These are phyloP conservation scores for Sporothrix pseudoabietina DNA, from an alignment of 2,329 filamentous ascomycete genomes.

Conservation along the genomic window DNA sequence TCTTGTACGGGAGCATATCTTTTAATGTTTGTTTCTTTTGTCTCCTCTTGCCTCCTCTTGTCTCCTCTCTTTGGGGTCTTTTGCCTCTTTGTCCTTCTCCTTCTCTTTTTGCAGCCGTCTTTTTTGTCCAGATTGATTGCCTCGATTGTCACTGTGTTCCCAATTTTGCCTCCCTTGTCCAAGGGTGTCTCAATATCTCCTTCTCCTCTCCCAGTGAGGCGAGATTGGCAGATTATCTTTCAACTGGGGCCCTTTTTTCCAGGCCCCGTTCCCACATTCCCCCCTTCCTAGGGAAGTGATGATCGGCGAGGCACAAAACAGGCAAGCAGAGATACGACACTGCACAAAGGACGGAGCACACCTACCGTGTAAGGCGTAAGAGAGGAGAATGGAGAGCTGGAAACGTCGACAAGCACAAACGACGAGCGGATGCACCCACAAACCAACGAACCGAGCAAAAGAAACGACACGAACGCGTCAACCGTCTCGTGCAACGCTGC, in stretches of 20 bases:
- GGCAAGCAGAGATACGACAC: not conserved
- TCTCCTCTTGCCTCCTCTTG: not conserved
- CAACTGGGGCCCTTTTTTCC: not conserved
- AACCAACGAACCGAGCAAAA: too few species aligned
- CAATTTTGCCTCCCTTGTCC: not conserved
- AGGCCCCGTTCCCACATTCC: slow-evolving; percentile 12
- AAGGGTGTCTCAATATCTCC: not conserved
- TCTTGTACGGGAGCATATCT: not conserved
- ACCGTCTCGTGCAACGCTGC: not conserved
- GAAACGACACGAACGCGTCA: too few species aligned
- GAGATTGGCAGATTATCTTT: slow-evolving; percentile 7
- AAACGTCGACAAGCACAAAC: not conserved
- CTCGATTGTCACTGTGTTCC: not conserved
- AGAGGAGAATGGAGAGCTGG: not conserved
- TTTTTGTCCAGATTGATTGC: not conserved
- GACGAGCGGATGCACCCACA: not conserved
- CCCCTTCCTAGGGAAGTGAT: slow-evolving; percentile 17
- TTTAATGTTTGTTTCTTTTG: not conserved
- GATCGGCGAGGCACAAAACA: slow-evolving; percentile 1
- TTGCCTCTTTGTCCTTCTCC: not conserved
- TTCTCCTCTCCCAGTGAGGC: not conserved
- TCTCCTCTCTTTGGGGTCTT: too few species aligned
- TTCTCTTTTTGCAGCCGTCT: not conserved
- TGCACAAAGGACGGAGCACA: not conserved
- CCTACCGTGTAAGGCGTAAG: not conserved